Evolutionary conservation across 1,284 basidiomycete species (phyloP), one percentile per base, ranked within the genome.

Genomic region (Pholiota adiposa): DNA sequence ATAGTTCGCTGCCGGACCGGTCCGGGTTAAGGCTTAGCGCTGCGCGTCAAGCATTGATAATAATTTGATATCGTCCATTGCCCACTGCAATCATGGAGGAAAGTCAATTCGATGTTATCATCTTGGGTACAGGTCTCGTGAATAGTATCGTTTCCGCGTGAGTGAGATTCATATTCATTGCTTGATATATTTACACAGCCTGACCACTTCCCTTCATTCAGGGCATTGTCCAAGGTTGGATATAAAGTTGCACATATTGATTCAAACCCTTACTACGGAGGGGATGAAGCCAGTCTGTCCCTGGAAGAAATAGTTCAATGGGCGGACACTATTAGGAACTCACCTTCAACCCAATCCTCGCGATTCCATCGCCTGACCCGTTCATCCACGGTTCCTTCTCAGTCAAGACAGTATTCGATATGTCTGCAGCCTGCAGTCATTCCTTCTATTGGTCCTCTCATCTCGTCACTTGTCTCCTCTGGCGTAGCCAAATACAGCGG

Each of bases 91-190:
- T 38, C 6, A 38, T 77, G 76, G 72, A 75, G 19, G 74, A 77
- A 56, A 69, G 66, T 34, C 67, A 69, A 34, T 96, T 96, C 70
- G 93, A 97, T 69, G 88, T 89, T 19, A 79, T 95, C 44, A 81
- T 98, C 16, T 75, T 97, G 51, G 94, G 96, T 7, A 98, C 96
- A 19, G 94, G 93, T 0, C 80, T 97, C 8, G 82, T 90, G 25
- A 88, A 96, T 69, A 94, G 93, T n/a, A 93, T 97, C 36, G 76
- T 85, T 53, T 92, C 95, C 65, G 93, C 94, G 93, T 96, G 75
- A 85, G 92, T n/a, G n/a, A n/a, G n/a, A n/a, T 80, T 18, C 55
- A 18, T 29, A 14, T 27, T 41, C 43, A 11, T 41, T 40, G 18
- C n/a, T 5, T 23, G 23, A 29, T 69, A 72, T 71, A 71, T 67